A percentile compares a stretch with the other conserved stretches of the same genome.
Evolutionary conservation across 2,329 filamentous ascomycete genomes (phyloP).

Genomic region (Paracoccidioides lutzii): DNA sequence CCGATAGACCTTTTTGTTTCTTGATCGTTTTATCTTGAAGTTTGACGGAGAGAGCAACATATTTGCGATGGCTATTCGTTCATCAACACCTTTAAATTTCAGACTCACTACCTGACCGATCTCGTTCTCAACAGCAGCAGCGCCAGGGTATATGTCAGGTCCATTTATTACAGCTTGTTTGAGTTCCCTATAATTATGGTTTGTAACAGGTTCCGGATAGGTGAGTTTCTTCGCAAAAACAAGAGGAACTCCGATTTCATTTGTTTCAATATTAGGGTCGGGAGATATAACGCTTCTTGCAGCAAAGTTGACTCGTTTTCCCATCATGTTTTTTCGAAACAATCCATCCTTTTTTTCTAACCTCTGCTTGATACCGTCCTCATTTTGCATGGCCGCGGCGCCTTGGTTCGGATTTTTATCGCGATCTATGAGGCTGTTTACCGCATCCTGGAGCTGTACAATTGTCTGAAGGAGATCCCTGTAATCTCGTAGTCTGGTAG

Average conservation of each 20-base stretch:
- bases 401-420: conserved; percentile 75
- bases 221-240: conserved; percentile 94
- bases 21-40: conserved; percentile 57
- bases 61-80: conserved; percentile 80
- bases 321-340: conserved; percentile 99
- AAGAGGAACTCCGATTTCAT: conserved; percentile 96
- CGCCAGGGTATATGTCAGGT: conserved; percentile 84
- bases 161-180: conserved; percentile 95
- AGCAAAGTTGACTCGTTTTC: conserved; percentile 97
- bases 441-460: conserved; percentile 70
- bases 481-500: conserved; percentile 48
- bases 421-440: conserved; percentile 87
- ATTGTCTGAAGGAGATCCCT: conserved; percentile 69
- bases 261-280: conserved; percentile 96
- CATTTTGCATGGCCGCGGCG: conserved; percentile 60
- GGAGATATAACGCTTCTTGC: conserved; percentile 96
- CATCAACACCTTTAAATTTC: conserved; percentile 73
- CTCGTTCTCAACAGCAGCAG: conserved; percentile 88
- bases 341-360: conserved; percentile 98
- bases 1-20: conserved; percentile 91
- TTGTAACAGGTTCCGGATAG: conserved; percentile 93
- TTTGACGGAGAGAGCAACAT: conserved; percentile 78
- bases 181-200: conserved; percentile 91
- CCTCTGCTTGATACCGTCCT: conserved; percentile 94
- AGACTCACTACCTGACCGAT: conserved; percentile 83